Base-by-base conservation (phyloP, 371 early-diverging fungal genomes). In the Saksenaea oblongispora region DNA sequence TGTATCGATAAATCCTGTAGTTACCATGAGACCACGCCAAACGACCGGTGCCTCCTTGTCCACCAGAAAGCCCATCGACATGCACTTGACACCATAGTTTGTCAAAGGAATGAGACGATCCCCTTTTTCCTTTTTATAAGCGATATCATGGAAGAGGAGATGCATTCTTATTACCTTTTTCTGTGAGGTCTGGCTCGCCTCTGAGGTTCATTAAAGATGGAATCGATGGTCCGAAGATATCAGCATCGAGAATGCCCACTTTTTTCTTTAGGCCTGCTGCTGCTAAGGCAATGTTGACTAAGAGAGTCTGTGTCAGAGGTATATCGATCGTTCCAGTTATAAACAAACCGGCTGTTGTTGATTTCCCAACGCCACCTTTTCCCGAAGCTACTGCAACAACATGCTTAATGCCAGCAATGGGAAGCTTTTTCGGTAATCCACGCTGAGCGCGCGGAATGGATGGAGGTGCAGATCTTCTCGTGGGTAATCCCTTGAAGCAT, bases 341-440 rank as follows among this genome's bases (percentile, higher is more conserved):
- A 14, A 22, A 11, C 35, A 56, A 82, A 91, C 93, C 93, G 59
- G 94, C 84, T 17, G 91, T 89, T 0, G 95, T 94, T 0, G 92
- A 92, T 68, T 95, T 95, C 15, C 96, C 96, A 7, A 94, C 95
- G 28, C 95, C 95, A 9, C 95, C 95, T 67, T 95, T 95, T 13
- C 93, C 95, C 8, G 94, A 93, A 15, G 92, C 89, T 0, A 94
- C 91, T n/a, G 90, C 91, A 42, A 94, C 80, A 8, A 91, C 84
- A 18, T 87, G 77, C 65, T 87, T 87, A 10, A 91, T 90, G 27
- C 87, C 87, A 18, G 74, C 76, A 66, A 93, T 89, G 5, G 83
- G 76, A 68, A 77, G 72, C 68, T 87, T 87, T 41, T 80, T 79
- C 15, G 92, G 92, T 14, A 92, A 69, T 0, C 91, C 91, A 13